phyloP scores from a whole-genome alignment of 345 rosid genomes.

The Gynandropsis gynandra region DNA sequence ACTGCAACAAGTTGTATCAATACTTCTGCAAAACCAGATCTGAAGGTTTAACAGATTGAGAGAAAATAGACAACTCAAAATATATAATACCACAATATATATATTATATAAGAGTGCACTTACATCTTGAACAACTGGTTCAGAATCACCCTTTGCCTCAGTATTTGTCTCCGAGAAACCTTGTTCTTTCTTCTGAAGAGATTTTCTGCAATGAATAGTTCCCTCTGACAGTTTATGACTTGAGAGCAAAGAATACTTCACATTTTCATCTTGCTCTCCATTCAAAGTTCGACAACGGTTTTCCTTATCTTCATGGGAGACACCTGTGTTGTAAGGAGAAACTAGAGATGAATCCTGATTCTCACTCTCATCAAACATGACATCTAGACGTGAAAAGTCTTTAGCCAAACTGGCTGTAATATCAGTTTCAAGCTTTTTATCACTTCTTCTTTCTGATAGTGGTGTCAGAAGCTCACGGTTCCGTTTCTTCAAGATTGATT shows the following conservation, averaged over 20 bases:
- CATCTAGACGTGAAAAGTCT: slow-evolving; percentile 83
- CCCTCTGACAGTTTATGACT: slow-evolving; percentile 24
- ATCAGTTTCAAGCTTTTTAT: slow-evolving; percentile 78
- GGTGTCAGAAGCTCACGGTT: slow-evolving; percentile 84
- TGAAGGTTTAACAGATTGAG: neutral
- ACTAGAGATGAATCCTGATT: slow-evolving; percentile 23
- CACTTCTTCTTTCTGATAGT: slow-evolving; percentile 70
- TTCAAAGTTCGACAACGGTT: slow-evolving; percentile 29
- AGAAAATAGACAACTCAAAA: neutral
- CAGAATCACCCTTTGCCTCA: slow-evolving; percentile 30
- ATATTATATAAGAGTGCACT: too few species aligned
- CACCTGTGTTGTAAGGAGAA: slow-evolving; percentile 32
- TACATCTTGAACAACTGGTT: slow-evolving; percentile 28
- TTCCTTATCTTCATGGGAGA: slow-evolving; percentile 45
- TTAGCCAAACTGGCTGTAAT: slow-evolving; percentile 55
- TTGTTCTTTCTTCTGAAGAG: slow-evolving; percentile 28
- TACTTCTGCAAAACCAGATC: neutral
- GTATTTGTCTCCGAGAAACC: slow-evolving; percentile 24
- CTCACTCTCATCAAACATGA: slow-evolving; percentile 56
- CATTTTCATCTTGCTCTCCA: slow-evolving; percentile 26
- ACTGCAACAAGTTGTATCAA: neutral
- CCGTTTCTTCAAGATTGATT: slow-evolving; percentile 83
- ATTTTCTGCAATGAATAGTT: slow-evolving; percentile 21
- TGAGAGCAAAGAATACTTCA: slow-evolving; percentile 19
- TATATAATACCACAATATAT: slow-evolving; percentile 13